A percentile compares a stretch with the other conserved stretches of the same genome.
phyloP scores from a whole-genome alignment of 129 eudicot genomes.

The Escallonia rubra region DNA sequence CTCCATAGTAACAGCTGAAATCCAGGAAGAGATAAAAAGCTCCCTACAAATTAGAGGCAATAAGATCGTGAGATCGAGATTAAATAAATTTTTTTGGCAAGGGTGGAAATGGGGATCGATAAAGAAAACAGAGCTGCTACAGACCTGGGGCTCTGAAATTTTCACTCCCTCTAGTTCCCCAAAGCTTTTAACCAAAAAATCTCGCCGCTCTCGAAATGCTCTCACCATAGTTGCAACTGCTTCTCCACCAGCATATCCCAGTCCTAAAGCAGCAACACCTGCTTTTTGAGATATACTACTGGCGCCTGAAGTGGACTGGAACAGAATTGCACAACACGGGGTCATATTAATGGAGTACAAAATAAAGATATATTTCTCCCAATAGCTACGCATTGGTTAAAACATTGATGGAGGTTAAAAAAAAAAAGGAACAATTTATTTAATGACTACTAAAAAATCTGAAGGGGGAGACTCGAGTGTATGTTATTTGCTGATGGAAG shows the following conservation, averaged over 20 bases:
- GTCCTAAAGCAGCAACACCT: slow-evolving; percentile 88
- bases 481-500: too few species aligned
- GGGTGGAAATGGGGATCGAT: too few species aligned
- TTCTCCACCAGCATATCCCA: slow-evolving; percentile 97
- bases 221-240: slow-evolving; percentile 83
- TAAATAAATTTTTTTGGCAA: too few species aligned
- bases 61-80: neutral
- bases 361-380: neutral
- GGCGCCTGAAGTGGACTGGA: slow-evolving; percentile 91
- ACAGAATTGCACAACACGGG: slow-evolving; percentile 3
- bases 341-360: neutral
- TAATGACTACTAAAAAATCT: too few species aligned
- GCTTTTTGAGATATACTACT: slow-evolving; percentile 94
- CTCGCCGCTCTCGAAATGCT: slow-evolving; percentile 84
- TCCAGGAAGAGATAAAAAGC: slow-evolving; percentile 96
- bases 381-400: neutral
- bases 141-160: slow-evolving; percentile 88
- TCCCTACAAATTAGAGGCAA: slow-evolving; percentile 52
- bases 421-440: too few species aligned
- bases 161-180: slow-evolving; percentile 78
- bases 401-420: neutral
- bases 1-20: slow-evolving; percentile 86
- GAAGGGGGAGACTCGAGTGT: too few species aligned
- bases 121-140: neutral
- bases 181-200: slow-evolving; percentile 67